phyloP scores from a whole-genome alignment of 2,329 filamentous ascomycete species.

The Colletotrichum paranaense region DNA sequence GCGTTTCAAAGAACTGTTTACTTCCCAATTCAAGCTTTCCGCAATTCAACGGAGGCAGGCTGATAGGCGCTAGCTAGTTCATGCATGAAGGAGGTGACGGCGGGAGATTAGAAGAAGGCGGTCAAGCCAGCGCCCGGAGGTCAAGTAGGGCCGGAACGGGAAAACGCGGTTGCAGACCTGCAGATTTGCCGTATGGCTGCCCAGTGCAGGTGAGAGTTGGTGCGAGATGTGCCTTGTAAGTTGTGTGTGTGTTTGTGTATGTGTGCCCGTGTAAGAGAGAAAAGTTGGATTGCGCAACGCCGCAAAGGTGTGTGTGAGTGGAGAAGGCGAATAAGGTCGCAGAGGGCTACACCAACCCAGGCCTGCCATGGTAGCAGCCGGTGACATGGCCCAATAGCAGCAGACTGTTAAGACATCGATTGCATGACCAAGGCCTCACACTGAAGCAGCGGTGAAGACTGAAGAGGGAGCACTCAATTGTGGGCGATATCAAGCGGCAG shows the following conservation, averaged over 20 bases:
- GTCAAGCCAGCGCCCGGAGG: slow-evolving; percentile 30
- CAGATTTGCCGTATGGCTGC: not conserved
- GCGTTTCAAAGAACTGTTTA: slow-evolving; percentile 2
- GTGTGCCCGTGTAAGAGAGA: not conserved
- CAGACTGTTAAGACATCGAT: not conserved
- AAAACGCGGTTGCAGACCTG: slow-evolving; percentile 20
- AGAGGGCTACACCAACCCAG: slow-evolving; percentile 1
- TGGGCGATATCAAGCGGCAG: not conserved
- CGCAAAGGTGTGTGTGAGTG: slow-evolving; percentile 10
- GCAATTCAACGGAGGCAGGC: slow-evolving; percentile 17
- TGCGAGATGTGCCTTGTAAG: not conserved
- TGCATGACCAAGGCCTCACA: not conserved
- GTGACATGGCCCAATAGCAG: slow-evolving; percentile 1
- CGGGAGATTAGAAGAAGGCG: slow-evolving; percentile 35
- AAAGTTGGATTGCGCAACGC: not conserved
- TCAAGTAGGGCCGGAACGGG: slow-evolving; percentile 22
- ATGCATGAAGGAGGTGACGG: slow-evolving; percentile 21
- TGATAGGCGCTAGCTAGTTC: slow-evolving; percentile 13
- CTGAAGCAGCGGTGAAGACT: slow-evolving; percentile 16
- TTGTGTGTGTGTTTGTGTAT: not conserved
- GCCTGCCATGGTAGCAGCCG: not conserved
- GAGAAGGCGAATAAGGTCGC: slow-evolving; percentile 24
- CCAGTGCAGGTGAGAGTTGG: slow-evolving; percentile 5
- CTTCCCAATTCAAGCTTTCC: slow-evolving; percentile 8
- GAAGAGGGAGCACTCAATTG: not conserved